These are phyloP conservation scores for Penicillium goetzii DNA, from an alignment of 495 filamentous ascomycete species.

Conservation along the genomic window DNA sequence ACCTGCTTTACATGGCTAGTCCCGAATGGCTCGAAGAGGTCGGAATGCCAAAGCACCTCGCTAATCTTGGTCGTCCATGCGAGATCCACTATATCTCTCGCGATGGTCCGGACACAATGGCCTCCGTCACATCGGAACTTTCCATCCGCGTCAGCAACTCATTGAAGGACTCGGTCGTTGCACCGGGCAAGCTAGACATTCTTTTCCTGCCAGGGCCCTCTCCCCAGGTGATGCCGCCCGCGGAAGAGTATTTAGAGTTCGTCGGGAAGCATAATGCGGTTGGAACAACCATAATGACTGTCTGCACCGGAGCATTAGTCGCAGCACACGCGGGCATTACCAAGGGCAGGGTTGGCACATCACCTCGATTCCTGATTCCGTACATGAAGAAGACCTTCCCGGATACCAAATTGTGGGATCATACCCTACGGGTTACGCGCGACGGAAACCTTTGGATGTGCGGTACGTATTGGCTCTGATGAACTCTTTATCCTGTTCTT, in stretches of 20 bases:
- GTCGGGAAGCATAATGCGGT: constrained; percentile 43
- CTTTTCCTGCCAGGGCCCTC: constrained; percentile 58
- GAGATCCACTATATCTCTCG: constrained; percentile 51
- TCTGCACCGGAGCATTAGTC: constrained; percentile 58
- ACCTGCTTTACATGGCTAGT: constrained; percentile 50
- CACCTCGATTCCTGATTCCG: constrained; percentile 54
- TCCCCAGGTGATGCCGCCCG: constrained; percentile 36
- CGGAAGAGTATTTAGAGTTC: constrained; percentile 46
- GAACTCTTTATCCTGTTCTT: not conserved
- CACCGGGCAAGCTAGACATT: constrained; percentile 54
- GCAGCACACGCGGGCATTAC: constrained; percentile 55
- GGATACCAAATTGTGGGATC: constrained; percentile 45
- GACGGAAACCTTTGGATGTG: constrained; percentile 66
- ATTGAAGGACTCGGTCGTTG: constrained; percentile 45
- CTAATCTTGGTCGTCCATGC: constrained; percentile 43
- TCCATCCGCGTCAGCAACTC: constrained; percentile 44
- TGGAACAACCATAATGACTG: constrained; percentile 51
- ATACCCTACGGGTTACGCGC: constrained; percentile 50
- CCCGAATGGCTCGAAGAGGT: constrained; percentile 46
- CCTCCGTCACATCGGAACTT: constrained; percentile 40
- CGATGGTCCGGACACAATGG: constrained; percentile 29
- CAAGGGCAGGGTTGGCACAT: constrained; percentile 51
- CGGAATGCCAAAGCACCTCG: constrained; percentile 38
- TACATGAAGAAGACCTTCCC: constrained; percentile 48
- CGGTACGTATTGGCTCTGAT: constrained; percentile 46